Conservation (phyloP, 2,329 filamentous ascomycete genomes). For the Nigrospora oryzae region DNA sequence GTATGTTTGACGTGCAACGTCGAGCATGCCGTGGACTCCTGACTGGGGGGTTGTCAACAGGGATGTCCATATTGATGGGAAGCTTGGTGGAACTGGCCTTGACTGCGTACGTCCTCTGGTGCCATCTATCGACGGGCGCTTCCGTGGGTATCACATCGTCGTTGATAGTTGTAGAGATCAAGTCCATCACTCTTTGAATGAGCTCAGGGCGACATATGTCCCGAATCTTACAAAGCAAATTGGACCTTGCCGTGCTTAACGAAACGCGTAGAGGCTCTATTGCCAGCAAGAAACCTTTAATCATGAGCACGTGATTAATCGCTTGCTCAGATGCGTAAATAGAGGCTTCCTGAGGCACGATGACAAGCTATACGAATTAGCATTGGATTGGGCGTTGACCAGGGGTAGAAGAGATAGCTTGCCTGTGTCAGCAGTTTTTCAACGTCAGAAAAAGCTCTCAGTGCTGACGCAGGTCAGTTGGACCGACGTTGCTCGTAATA, state of each 20-base stretch:
- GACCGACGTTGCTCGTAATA: not conserved
- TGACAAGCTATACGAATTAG: slow-evolving; percentile 51
- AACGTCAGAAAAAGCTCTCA: slow-evolving; percentile 69
- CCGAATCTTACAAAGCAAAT: slow-evolving; percentile 59
- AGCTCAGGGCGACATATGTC: slow-evolving; percentile 59
- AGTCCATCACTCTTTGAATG: slow-evolving; percentile 48
- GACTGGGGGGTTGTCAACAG: slow-evolving; percentile 37
- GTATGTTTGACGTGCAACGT: slow-evolving; percentile 82
- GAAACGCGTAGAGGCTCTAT: slow-evolving; percentile 61
- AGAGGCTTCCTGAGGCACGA: slow-evolving; percentile 59
- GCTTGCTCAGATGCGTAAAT: slow-evolving; percentile 68
- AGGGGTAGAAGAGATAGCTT: not conserved
- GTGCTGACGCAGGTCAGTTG: slow-evolving; percentile 35
- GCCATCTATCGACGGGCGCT: slow-evolving; percentile 74
- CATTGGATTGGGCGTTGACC: not conserved
- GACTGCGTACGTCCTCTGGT: slow-evolving; percentile 85
- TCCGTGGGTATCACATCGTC: slow-evolving; percentile 72
- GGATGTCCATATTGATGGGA: not conserved
- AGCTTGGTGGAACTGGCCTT: slow-evolving; percentile 38
- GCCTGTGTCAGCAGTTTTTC: slow-evolving; percentile 75
- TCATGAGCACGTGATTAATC: slow-evolving; percentile 77
- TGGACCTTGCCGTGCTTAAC: slow-evolving; percentile 53
- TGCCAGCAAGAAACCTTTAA: slow-evolving; percentile 71
- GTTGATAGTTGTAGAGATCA: slow-evolving; percentile 68
- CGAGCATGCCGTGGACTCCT: slow-evolving; percentile 75